Conservation (phyloP, 768 basidiomycete species). For the Amanita inopinata region DNA sequence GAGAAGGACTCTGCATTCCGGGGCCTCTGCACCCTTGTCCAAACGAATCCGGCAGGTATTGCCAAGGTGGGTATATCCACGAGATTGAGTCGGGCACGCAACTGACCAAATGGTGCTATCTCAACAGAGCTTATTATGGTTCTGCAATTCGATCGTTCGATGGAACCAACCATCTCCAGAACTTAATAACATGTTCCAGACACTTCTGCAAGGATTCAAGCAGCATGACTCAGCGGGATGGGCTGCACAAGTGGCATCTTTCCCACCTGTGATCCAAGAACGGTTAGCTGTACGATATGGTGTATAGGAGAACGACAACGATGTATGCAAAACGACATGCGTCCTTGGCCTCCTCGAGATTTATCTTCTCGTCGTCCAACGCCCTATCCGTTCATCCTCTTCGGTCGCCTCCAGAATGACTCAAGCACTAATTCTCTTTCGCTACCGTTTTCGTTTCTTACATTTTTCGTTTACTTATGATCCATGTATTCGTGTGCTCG, state of each 20-base stretch:
- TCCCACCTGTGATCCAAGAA: slow-evolving; percentile 85
- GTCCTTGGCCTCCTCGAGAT: slow-evolving; percentile 9
- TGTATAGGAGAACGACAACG: slow-evolving; percentile 37
- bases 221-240: slow-evolving; percentile 79
- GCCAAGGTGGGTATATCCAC: slow-evolving; percentile 65
- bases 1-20: slow-evolving; percentile 99
- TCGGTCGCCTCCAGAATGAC: too few relatives aligned
- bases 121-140: slow-evolving; percentile 82
- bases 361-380: slow-evolving; percentile 4
- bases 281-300: slow-evolving; percentile 81
- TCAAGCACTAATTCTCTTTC: too few relatives aligned
- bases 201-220: slow-evolving; percentile 85
- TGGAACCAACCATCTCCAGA: slow-evolving; percentile 92
- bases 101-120: neutral
- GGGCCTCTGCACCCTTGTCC: slow-evolving; percentile 92
- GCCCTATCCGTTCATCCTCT: slow-evolving; percentile 4
- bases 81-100: neutral
- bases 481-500: neutral
- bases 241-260: slow-evolving; percentile 70
- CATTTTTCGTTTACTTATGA: neutral
- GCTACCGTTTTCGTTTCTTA: neutral
- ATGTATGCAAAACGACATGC: slow-evolving; percentile 3
- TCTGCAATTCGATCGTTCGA: slow-evolving; percentile 95
- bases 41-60: slow-evolving; percentile 89
- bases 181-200: slow-evolving; percentile 89